A percentile compares a stretch with the other conserved stretches of the same genome.
Evolutionary conservation across 345 rosid genomes (phyloP).

Genomic region (Populus nigra): DNA sequence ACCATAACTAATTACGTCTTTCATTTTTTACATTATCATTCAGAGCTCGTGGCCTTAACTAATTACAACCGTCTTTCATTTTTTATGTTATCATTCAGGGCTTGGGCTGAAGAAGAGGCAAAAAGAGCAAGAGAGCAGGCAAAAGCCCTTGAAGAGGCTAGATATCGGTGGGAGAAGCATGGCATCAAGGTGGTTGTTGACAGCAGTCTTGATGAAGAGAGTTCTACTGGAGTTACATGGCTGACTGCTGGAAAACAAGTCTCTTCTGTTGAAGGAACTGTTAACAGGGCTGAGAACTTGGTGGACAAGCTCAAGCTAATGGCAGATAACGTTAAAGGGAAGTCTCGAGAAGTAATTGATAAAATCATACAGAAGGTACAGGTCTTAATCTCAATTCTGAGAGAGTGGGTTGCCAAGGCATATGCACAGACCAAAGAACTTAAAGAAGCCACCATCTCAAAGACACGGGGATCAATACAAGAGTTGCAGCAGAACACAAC

Average conservation of each 20-base stretch:
- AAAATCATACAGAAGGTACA: slow-evolving; percentile 47
- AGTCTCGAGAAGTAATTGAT: slow-evolving; percentile 50
- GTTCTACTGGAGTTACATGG: slow-evolving; percentile 57
- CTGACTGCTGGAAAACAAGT: slow-evolving; percentile 49
- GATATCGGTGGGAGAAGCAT: slow-evolving; percentile 81
- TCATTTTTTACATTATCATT: too few species aligned
- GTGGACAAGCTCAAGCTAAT: slow-evolving; percentile 57
- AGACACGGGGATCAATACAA: slow-evolving; percentile 40
- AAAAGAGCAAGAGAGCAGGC: slow-evolving; percentile 80
- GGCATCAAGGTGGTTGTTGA: slow-evolving; percentile 85
- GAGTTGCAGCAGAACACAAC: slow-evolving; percentile 55
- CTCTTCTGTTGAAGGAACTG: slow-evolving; percentile 49
- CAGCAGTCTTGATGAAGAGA: slow-evolving; percentile 65
- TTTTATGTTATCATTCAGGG: slow-evolving; percentile 37
- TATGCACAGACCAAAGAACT: slow-evolving; percentile 14
- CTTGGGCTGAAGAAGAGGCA: slow-evolving; percentile 97
- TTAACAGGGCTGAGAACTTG: slow-evolving; percentile 50
- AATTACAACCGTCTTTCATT: not conserved
- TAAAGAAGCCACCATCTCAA: slow-evolving; percentile 23
- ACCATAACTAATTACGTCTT: not conserved
- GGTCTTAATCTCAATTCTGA: slow-evolving; percentile 40
- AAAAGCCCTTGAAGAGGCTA: slow-evolving; percentile 76
- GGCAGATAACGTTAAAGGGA: slow-evolving; percentile 48
- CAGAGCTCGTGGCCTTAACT: not conserved
- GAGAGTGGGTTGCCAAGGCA: slow-evolving; percentile 37